Conservation (phyloP, 2,329 filamentous ascomycete species). For the Paramyrothecium roridum region DNA sequence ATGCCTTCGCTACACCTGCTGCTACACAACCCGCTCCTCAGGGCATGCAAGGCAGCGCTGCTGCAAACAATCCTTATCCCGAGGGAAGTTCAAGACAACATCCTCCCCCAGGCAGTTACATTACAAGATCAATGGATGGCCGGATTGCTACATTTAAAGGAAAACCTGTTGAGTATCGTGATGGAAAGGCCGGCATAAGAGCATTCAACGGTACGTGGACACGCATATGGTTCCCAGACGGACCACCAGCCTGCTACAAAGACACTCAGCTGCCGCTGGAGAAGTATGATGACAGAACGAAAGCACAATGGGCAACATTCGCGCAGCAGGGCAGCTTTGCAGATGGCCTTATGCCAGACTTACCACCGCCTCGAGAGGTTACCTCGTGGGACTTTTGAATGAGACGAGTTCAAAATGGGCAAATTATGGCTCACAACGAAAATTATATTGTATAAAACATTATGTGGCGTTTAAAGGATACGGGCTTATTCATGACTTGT, state of each 20-base stretch:
- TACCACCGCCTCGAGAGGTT: slow-evolving; percentile 77
- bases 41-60: slow-evolving; percentile 5
- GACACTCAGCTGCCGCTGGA: slow-evolving; percentile 60
- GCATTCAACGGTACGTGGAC: slow-evolving; percentile 54
- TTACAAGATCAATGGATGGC: slow-evolving; percentile 36
- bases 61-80: slow-evolving; percentile 36
- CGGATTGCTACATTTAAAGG: slow-evolving; percentile 60
- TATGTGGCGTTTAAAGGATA: slow-evolving; percentile 4
- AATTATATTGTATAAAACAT: slow-evolving; percentile 4
- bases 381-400: slow-evolving; percentile 67
- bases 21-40: slow-evolving; percentile 4
- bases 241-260: slow-evolving; percentile 60
- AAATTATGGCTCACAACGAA: slow-evolving; percentile 4
- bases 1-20: slow-evolving; percentile 17
- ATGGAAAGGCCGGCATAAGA: slow-evolving; percentile 42
- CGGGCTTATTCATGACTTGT: not conserved
- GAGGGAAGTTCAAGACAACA: slow-evolving; percentile 42
- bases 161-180: slow-evolving; percentile 58
- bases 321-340: slow-evolving; percentile 64
- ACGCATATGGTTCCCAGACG: slow-evolving; percentile 72
- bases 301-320: slow-evolving; percentile 63
- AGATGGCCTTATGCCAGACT: slow-evolving; percentile 68
- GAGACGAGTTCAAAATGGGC: not conserved
- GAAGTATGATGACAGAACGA: slow-evolving; percentile 56
- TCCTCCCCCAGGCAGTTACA: slow-evolving; percentile 41